These are phyloP conservation scores for Lodderomyces margitis DNA, from an alignment of 1,139 yeast genomes.

Conservation along the genomic window DNA sequence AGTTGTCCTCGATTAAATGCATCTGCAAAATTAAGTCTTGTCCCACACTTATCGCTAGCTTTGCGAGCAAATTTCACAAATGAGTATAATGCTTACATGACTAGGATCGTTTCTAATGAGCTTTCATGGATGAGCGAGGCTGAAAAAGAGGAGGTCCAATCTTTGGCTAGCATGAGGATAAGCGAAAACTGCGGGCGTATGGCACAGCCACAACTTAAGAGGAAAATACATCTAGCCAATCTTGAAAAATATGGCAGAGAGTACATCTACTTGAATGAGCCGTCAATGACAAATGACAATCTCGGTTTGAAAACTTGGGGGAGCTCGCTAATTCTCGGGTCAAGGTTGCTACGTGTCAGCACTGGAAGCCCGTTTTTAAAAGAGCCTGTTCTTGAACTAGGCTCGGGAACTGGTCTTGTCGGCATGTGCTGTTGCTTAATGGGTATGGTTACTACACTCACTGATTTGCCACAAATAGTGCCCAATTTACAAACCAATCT, in stretches of 20 bases:
- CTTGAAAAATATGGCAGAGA: conserved; percentile 20
- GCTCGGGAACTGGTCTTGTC: conserved; percentile 91
- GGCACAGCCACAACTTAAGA: conserved; percentile 70
- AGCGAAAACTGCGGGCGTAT: conserved; percentile 86
- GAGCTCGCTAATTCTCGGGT: conserved; percentile 70
- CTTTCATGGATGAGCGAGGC: conserved; percentile 47
- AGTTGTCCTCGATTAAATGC: conserved; percentile 35
- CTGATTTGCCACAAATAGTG: conserved; percentile 79
- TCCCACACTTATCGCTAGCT: conserved; percentile 26
- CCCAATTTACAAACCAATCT: conserved; percentile 65
- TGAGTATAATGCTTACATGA: conserved; percentile 57
- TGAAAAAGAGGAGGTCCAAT: conserved; percentile 33
- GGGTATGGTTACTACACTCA: conserved; percentile 54
- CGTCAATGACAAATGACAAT: conserved; percentile 81
- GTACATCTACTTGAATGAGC: conserved; percentile 62
- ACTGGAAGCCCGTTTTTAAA: conserved; percentile 19
- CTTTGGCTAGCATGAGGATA: conserved; percentile 60
- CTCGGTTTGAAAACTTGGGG: conserved; percentile 97
- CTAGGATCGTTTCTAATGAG: conserved; percentile 58
- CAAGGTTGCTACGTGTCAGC: conserved; percentile 37
- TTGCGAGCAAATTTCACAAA: conserved; percentile 19
- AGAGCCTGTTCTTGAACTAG: conserved; percentile 69
- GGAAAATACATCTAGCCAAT: conserved; percentile 43
- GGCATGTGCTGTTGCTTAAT: conserved; percentile 64
- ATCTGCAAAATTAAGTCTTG: conserved; percentile 21